These are phyloP conservation scores for Zasmidium citrigriseum DNA, from an alignment of 2,329 filamentous ascomycete species.

Conservation along the genomic window DNA sequence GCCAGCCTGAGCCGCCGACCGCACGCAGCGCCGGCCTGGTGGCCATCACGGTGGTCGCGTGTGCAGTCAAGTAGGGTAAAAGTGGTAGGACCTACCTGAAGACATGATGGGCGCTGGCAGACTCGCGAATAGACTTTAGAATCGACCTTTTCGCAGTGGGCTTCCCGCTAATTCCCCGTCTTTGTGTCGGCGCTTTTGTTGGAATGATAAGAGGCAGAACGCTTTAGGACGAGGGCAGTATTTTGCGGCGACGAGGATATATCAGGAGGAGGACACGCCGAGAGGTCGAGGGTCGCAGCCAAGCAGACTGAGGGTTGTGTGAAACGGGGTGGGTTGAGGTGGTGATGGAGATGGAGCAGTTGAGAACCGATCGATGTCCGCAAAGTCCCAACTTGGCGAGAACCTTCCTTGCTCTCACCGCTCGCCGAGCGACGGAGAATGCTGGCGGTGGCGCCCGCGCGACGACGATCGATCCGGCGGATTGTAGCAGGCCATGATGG, in stretches of 20 bases:
- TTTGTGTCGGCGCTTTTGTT: neutral
- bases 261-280: neutral
- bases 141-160: neutral
- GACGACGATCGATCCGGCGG: neutral
- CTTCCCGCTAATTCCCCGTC: neutral
- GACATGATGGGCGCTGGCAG: neutral
- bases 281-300: neutral
- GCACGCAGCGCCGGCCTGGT: conserved; percentile 3
- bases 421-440: neutral
- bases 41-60: conserved; percentile 7
- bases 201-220: neutral
- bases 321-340: neutral
- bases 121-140: neutral
- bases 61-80: neutral
- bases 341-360: neutral
- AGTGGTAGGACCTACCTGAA: neutral
- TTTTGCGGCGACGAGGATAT: neutral
- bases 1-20: conserved; percentile 1
- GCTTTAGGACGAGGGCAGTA: neutral
- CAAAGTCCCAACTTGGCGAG: neutral
- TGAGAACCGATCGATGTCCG: neutral
- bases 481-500: neutral
- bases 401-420: neutral
- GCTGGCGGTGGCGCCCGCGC: neutral
- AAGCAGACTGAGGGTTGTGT: neutral